Evolutionary conservation across 768 basidiomycete species (phyloP).

Genomic region (Infundibulicybe gibba): DNA sequence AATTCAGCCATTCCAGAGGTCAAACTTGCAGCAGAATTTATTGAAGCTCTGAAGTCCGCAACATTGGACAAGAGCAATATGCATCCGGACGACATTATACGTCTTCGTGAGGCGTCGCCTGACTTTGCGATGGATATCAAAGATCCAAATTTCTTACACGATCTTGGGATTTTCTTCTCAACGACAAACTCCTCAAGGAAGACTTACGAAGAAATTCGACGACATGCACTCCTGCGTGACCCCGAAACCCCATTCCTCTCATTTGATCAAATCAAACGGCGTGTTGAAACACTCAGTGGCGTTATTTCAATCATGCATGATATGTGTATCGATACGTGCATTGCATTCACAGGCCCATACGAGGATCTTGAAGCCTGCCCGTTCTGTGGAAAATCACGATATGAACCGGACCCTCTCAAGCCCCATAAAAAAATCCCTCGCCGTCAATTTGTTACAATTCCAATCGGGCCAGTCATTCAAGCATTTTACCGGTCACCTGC

Average conservation of each 20-base stretch:
- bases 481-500: not conserved
- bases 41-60: not conserved
- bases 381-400: slow-evolving; percentile 1
- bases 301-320: slow-evolving; percentile 11
- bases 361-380: slow-evolving; percentile 9
- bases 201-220: slow-evolving; percentile 14
- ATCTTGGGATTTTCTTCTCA: slow-evolving; percentile 17
- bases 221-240: slow-evolving; percentile 12
- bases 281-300: slow-evolving; percentile 7
- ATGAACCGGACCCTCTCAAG: not conserved
- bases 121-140: slow-evolving; percentile 2
- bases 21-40: not conserved
- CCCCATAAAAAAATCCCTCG: slow-evolving; percentile 5
- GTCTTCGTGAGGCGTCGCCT: too few species aligned
- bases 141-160: slow-evolving; percentile 12
- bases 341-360: slow-evolving; percentile 18
- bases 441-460: not conserved
- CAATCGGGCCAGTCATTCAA: slow-evolving; percentile 4
- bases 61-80: not conserved
- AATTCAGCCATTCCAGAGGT: not conserved
- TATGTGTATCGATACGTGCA: slow-evolving; percentile 21
- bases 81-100: not conserved
- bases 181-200: slow-evolving; percentile 19
- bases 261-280: slow-evolving; percentile 4
- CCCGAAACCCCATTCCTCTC: slow-evolving; percentile 7